Percentiles rank a stretch among this genome's conserved stretches.
phyloP scores from a whole-genome alignment of 2,329 filamentous ascomycete species.

The Aspergillus sp. region DNA sequence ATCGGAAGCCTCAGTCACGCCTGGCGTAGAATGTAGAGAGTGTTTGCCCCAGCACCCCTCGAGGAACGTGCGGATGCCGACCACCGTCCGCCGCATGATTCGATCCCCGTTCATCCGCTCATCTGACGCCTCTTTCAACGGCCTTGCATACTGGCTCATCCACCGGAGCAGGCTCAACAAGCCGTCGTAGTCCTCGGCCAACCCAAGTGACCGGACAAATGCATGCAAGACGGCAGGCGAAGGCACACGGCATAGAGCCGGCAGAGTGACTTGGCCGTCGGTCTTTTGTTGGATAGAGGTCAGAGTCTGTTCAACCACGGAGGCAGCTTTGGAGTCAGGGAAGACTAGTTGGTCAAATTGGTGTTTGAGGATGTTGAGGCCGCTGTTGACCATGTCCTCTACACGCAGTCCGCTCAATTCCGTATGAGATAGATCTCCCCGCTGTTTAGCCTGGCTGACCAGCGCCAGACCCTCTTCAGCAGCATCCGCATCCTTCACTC shows the following conservation, averaged over 20 bases:
- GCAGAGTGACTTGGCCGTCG: slow-evolving; percentile 19
- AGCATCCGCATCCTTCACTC: slow-evolving; percentile 23
- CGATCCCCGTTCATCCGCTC: slow-evolving; percentile 35
- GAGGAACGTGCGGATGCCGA: slow-evolving; percentile 40
- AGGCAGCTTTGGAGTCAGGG: slow-evolving; percentile 21
- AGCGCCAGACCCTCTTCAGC: slow-evolving; percentile 25
- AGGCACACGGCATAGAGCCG: slow-evolving; percentile 34
- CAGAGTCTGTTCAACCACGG: slow-evolving; percentile 16
- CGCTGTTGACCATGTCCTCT: slow-evolving; percentile 29
- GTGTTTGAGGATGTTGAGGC: slow-evolving; percentile 31
- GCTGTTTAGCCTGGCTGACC: slow-evolving; percentile 17
- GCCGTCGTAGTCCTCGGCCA: slow-evolving; percentile 38
- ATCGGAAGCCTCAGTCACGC: neutral
- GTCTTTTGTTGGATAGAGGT: neutral
- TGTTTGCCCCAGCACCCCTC: slow-evolving; percentile 30
- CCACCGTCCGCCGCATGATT: slow-evolving; percentile 39
- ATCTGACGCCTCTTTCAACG: slow-evolving; percentile 33
- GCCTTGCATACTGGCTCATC: slow-evolving; percentile 36
- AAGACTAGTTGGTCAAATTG: slow-evolving; percentile 36
- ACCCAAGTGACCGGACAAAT: slow-evolving; percentile 41
- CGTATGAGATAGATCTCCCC: slow-evolving; percentile 6
- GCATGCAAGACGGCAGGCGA: slow-evolving; percentile 39
- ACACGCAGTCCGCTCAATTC: slow-evolving; percentile 11
- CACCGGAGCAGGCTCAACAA: slow-evolving; percentile 40
- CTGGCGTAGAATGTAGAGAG: neutral